Percentiles rank a stretch among this genome's conserved stretches.
These are phyloP conservation scores for Cladorrhinum samala DNA, from an alignment of 495 filamentous ascomycete species.

Conservation along the genomic window DNA sequence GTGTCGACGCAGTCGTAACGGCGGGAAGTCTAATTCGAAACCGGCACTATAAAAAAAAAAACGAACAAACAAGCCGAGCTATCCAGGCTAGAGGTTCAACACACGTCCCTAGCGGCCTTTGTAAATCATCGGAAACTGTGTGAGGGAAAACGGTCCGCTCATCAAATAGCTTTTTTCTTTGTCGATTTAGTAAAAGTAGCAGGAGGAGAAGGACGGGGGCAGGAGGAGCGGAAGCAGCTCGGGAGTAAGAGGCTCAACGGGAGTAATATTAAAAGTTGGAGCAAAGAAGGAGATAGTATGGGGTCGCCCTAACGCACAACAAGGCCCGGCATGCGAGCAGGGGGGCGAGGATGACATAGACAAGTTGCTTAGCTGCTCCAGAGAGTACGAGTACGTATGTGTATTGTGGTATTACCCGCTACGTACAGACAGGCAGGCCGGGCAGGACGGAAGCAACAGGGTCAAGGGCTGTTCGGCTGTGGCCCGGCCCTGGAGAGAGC, in stretches of 20 bases:
- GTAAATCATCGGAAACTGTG: background rate
- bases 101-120: background rate
- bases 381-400: conserved; percentile 2
- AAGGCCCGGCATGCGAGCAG: conserved; percentile 26
- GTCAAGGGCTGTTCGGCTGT: conserved; percentile 6
- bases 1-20: conserved; percentile 16
- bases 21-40: conserved; percentile 18
- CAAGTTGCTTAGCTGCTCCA: background rate
- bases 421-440: conserved; percentile 1
- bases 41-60: conserved; percentile 9
- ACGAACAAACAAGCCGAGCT: conserved; percentile 13
- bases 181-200: background rate
- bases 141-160: conserved; percentile 5
- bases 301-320: conserved; percentile 23
- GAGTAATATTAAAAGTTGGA: conserved; percentile 22
- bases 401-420: background rate
- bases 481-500: conserved; percentile 7
- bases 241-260: conserved; percentile 21
- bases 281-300: conserved; percentile 8
- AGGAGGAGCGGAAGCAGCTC: background rate
- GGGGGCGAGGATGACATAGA: conserved; percentile 21
- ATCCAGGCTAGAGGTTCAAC: conserved; percentile 8
- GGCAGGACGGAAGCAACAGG: background rate
- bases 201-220: background rate
- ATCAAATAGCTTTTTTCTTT: background rate